Conservation (phyloP, 352 stramenopile species). For the Globisporangium spiculum region DNA sequence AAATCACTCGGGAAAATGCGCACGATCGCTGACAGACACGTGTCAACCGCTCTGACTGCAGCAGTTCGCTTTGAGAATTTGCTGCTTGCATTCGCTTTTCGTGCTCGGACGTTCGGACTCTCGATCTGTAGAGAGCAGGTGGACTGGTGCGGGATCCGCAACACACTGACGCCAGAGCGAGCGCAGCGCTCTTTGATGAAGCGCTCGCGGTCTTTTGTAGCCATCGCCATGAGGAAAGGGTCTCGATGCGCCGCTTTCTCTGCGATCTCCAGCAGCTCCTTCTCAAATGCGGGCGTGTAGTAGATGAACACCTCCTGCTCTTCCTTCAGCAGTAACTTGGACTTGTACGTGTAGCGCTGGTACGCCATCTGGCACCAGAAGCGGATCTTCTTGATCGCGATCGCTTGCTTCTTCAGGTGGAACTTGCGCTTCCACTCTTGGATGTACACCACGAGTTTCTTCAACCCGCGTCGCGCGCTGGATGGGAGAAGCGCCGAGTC, state of each 20-base stretch:
- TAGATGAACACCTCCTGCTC: constrained; percentile 76
- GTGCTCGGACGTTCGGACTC: constrained; percentile 24
- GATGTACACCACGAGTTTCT: constrained; percentile 48
- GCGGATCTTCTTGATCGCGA: constrained; percentile 73
- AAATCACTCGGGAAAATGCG: constrained; percentile 52
- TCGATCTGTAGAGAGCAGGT: constrained; percentile 10
- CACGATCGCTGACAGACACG: constrained; percentile 32
- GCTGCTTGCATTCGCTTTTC: background rate
- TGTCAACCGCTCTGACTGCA: background rate
- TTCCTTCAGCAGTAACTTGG: constrained; percentile 43
- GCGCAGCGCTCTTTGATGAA: constrained; percentile 48
- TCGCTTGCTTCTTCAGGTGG: constrained; percentile 51
- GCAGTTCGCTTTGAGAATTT: background rate
- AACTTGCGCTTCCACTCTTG: constrained; percentile 54
- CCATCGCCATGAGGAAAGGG: constrained; percentile 62
- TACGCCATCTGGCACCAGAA: constrained; percentile 79
- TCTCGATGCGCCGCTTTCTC: constrained; percentile 49
- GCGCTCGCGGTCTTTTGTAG: constrained; percentile 34
- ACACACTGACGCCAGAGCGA: constrained; percentile 52
- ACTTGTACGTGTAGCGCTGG: constrained; percentile 56
- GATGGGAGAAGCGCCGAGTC: constrained; percentile 28
- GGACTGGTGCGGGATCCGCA: constrained; percentile 37
- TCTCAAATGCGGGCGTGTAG: constrained; percentile 56
- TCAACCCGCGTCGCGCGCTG: constrained; percentile 38
- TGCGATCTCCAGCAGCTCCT: constrained; percentile 53